These are phyloP conservation scores for Coffea humblotiana DNA, from an alignment of 305 asterid species.

Conservation along the genomic window DNA sequence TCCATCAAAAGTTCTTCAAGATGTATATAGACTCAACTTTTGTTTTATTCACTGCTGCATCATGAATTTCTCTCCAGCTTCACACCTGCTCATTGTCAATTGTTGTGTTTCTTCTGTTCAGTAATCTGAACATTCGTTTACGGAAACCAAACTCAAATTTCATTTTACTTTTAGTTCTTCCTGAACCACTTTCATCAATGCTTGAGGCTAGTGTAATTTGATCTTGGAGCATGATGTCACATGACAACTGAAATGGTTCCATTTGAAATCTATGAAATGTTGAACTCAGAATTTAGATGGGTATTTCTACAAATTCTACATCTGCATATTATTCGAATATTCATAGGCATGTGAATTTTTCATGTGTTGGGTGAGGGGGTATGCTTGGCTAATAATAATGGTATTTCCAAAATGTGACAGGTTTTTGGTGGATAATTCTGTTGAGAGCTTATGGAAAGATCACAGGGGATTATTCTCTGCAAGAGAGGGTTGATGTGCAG, in stretches of 20 bases:
- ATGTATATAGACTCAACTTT: not conserved
- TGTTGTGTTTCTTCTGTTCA: too few species aligned
- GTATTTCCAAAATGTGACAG: constrained; percentile 27
- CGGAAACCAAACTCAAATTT: too few species aligned
- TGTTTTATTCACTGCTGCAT: too few species aligned
- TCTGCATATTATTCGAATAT: not conserved
- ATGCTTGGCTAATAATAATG: not conserved
- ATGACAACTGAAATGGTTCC: not conserved
- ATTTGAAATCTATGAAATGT: not conserved
- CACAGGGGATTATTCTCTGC: constrained; percentile 71
- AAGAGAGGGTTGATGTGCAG: constrained; percentile 83
- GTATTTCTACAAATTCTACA: not conserved
- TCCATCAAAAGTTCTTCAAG: not conserved
- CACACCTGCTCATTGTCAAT: too few species aligned
- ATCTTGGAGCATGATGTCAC: not conserved
- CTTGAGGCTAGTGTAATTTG: not conserved
- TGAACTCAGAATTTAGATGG: not conserved
- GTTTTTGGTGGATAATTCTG: constrained; percentile 85
- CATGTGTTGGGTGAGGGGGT: not conserved
- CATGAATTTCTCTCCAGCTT: too few species aligned
- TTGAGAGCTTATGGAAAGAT: constrained; percentile 80
- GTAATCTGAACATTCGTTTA: too few species aligned
- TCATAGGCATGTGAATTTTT: not conserved
- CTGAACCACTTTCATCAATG: too few species aligned
- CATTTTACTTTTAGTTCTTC: too few species aligned